phyloP scores from a whole-genome alignment of 192 early-diverging fungal species.

The Martensiomyces pterosporus region DNA sequence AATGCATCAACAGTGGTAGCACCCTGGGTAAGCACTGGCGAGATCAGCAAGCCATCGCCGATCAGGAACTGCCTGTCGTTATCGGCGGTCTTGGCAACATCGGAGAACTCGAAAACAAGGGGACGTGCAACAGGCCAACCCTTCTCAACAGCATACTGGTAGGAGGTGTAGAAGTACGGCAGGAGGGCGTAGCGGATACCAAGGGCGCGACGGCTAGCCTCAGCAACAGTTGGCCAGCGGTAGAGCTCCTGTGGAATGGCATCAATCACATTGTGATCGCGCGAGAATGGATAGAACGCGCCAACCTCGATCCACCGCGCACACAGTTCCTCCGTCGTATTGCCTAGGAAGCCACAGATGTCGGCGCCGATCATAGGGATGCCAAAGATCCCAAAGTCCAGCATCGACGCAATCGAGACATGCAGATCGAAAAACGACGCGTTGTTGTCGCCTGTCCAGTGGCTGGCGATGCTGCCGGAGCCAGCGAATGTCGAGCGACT shows the following conservation, averaged over 20 bases:
- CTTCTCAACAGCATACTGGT: conserved; percentile 43
- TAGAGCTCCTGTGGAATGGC: conserved; percentile 58
- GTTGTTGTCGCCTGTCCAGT: conserved; percentile 58
- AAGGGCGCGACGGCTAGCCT: conserved; percentile 52
- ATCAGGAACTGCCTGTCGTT: conserved; percentile 61
- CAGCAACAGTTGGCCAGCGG: conserved; percentile 53
- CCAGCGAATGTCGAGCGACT: conserved; percentile 64
- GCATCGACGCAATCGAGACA: conserved; percentile 55
- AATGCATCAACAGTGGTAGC: conserved; percentile 54
- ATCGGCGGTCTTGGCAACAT: conserved; percentile 17
- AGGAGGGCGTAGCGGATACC: conserved; percentile 56
- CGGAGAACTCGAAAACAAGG: conserved; percentile 53
- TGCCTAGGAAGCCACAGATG: conserved; percentile 64
- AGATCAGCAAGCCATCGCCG: conserved; percentile 55
- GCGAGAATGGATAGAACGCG: conserved; percentile 58
- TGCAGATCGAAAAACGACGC: conserved; percentile 58
- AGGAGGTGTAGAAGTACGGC: conserved; percentile 60
- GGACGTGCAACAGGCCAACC: conserved; percentile 58
- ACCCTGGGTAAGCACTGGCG: conserved; percentile 54
- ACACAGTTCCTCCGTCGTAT: conserved; percentile 60
- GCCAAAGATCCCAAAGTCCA: conserved; percentile 69
- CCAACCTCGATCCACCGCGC: conserved; percentile 64
- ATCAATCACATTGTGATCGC: conserved; percentile 60
- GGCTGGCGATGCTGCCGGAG: conserved; percentile 46
- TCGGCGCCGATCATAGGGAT: conserved; percentile 69